Evolutionary conservation across 2,329 filamentous ascomycete genomes (phyloP).

Genomic region (Cladosporium sp.): DNA sequence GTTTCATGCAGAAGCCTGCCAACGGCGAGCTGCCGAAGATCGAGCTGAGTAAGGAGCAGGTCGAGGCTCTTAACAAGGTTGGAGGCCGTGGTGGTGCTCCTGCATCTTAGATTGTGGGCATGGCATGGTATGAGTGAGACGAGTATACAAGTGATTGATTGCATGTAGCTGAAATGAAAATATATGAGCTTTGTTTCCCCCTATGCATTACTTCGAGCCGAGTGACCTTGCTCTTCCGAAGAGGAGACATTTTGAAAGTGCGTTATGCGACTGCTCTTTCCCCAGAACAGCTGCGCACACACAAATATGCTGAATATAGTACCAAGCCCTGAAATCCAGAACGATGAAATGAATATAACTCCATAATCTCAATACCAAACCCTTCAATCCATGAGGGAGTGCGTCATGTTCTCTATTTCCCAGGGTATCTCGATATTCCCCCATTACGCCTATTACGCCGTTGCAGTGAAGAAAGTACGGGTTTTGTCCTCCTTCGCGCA

Average conservation of each 20-base stretch:
- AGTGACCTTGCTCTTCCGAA: no score
- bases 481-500: no score
- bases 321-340: no score
- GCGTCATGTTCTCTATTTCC: background rate
- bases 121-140: background rate
- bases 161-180: no score
- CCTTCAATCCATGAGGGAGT: no score
- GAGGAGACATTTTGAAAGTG: no score
- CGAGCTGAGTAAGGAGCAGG: conserved; percentile 43
- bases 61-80: conserved; percentile 46
- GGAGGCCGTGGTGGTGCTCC: conserved; percentile 46
- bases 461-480: no score
- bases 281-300: no score
- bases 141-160: background rate
- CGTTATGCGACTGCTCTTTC: no score
- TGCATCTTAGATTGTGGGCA: background rate
- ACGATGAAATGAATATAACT: no score
- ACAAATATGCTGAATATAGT: no score
- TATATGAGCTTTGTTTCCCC: background rate
- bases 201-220: background rate
- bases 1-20: conserved; percentile 53
- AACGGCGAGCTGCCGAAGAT: conserved; percentile 39
- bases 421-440: background rate
- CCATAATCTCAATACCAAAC: no score
- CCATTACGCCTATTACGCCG: background rate